These are phyloP conservation scores for Penicillium cosmopolitanum DNA, from an alignment of 495 filamentous ascomycete species.

Conservation along the genomic window DNA sequence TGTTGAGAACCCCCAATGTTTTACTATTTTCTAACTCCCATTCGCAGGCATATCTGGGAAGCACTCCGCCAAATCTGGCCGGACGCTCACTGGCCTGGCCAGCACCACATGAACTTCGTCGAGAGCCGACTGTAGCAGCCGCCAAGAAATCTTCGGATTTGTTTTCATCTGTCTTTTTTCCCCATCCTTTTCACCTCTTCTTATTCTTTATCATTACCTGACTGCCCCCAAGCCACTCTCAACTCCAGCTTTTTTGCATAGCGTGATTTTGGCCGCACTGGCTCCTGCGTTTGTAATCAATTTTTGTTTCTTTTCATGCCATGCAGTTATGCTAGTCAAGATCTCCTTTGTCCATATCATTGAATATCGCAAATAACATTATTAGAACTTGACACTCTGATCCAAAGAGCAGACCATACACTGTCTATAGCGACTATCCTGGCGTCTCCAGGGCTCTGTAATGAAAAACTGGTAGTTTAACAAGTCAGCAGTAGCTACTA, in stretches of 20 bases:
- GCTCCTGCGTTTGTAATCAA: conserved; percentile 16
- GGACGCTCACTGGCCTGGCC: conserved; percentile 75
- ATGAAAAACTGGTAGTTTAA: no score
- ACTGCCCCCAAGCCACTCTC: conserved; percentile 5
- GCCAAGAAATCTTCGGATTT: not conserved
- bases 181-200: not conserved
- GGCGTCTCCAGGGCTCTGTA: no score
- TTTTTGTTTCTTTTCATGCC: not conserved
- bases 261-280: conserved; percentile 21
- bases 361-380: conserved; percentile 8
- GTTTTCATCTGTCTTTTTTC: not conserved
- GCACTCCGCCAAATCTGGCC: conserved; percentile 84
- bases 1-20: not conserved
- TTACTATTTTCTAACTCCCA: conserved; percentile 20
- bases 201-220: not conserved
- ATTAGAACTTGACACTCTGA: not conserved
- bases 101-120: conserved; percentile 63
- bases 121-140: conserved; percentile 59
- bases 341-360: conserved; percentile 7
- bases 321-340: conserved; percentile 15
- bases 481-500: no score
- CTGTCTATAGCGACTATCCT: no score
- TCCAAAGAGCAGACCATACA: no score
- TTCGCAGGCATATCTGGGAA: conserved; percentile 80
- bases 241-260: conserved; percentile 30